Percentiles rank a stretch among this genome's conserved stretches.
Conservation (phyloP, 1,284 basidiomycete genomes). For the Malassezia furfur region DNA sequence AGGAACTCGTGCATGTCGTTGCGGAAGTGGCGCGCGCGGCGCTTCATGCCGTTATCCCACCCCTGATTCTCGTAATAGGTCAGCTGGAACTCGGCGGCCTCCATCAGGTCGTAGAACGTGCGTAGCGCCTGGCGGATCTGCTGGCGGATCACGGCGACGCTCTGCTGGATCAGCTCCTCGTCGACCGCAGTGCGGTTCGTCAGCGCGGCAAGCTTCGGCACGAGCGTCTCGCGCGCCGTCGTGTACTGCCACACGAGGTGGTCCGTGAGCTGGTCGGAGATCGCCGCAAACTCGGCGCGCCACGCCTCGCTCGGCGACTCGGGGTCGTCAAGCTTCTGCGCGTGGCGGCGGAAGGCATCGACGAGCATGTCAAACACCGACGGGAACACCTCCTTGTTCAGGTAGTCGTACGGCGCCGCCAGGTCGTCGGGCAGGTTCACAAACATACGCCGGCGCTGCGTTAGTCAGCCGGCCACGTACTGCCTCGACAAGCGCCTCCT, state of each 20-base stretch:
- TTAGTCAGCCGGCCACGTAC: background rate
- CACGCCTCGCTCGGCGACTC: constrained; percentile 1
- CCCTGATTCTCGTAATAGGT: constrained; percentile 39
- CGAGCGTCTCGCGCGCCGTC: background rate
- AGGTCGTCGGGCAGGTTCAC: background rate
- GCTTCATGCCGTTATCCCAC: constrained; percentile 25
- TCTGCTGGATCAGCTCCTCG: constrained; percentile 24
- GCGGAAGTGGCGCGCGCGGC: constrained; percentile 9
- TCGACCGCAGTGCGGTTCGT: constrained; percentile 21
- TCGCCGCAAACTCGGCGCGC: background rate
- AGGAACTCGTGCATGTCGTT: constrained; percentile 6
- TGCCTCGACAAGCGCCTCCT: background rate
- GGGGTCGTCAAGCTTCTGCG: background rate
- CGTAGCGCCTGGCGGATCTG: constrained; percentile 24
- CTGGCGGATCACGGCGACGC: constrained; percentile 27
- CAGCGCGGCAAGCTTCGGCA: background rate
- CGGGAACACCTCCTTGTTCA: background rate
- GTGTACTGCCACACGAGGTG: background rate
- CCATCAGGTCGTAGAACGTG: constrained; percentile 33
- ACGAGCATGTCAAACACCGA: background rate
- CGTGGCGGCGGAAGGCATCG: background rate
- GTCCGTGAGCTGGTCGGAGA: constrained; percentile 3
- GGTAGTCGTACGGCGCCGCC: background rate
- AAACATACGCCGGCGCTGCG: background rate
- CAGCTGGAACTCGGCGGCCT: constrained; percentile 30